These are phyloP conservation scores for Eucalyptus guilfoylei DNA, from an alignment of 345 rosid genomes.

Conservation along the genomic window DNA sequence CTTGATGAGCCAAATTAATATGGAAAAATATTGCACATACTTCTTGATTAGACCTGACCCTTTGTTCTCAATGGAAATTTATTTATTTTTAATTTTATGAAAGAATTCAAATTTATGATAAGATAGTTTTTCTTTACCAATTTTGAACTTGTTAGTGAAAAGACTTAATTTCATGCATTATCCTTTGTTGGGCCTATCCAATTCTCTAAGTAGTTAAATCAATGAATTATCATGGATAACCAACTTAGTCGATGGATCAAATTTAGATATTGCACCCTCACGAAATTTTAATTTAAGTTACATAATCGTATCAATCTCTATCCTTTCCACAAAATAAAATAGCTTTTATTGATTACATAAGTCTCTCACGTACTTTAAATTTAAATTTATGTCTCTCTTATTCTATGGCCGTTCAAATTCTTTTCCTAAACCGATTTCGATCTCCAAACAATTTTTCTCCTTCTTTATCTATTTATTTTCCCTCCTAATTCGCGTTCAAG, in stretches of 20 bases:
- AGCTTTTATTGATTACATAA: neutral
- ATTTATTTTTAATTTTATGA: accelerated
- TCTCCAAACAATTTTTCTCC: neutral
- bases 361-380: neutral
- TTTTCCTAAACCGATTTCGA: accelerated
- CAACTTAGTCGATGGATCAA: neutral
- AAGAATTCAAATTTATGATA: neutral
- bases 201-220: accelerated
- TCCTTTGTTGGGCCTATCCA: accelerated
- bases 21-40: neutral
- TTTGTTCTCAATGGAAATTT: accelerated
- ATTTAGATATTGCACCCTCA: neutral
- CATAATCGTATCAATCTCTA: neutral
- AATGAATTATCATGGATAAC: neutral
- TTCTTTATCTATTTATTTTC: neutral
- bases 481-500: accelerated
- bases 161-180: neutral
- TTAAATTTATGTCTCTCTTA: neutral
- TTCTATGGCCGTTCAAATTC: neutral
- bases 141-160: accelerated
- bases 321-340: accelerated
- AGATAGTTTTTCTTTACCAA: neutral
- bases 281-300: neutral
- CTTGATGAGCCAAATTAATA: accelerated
- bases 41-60: accelerated